phyloP scores from a whole-genome alignment of 2,329 filamentous ascomycete genomes.

The Juglanconis sp. region DNA sequence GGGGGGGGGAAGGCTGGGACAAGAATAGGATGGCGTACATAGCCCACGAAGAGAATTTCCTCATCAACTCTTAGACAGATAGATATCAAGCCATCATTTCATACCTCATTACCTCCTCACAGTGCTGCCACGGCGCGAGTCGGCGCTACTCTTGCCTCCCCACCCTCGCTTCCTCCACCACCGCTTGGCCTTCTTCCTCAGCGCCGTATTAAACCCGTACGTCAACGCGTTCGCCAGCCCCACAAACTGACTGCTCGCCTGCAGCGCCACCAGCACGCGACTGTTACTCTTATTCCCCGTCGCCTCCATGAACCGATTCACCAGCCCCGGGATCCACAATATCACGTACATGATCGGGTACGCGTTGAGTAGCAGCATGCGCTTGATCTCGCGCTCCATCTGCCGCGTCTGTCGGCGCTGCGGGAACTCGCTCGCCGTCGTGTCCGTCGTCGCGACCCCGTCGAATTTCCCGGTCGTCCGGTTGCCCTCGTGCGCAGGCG shows the following conservation, averaged over 20 bases:
- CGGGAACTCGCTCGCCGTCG: constrained; percentile 17
- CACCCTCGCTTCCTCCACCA: constrained; percentile 2
- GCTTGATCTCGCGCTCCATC: constrained; percentile 26
- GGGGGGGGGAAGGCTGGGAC: constrained; percentile 20
- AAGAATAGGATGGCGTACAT: no score
- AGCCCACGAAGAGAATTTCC: no score
- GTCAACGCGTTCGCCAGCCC: constrained; percentile 36
- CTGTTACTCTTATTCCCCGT: constrained; percentile 18
- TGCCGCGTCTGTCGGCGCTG: constrained; percentile 20
- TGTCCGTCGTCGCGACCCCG: constrained; percentile 2
- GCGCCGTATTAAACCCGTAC: constrained; percentile 35
- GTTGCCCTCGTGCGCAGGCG: neutral
- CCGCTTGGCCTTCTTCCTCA: constrained; percentile 15
- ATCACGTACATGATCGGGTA: constrained; percentile 36
- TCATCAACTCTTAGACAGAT: neutral
- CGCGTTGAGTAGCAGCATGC: constrained; percentile 34
- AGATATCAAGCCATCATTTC: neutral
- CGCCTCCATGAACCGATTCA: constrained; percentile 31
- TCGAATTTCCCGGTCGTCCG: constrained; percentile 8
- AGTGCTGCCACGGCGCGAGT: neutral
- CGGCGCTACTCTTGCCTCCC: neutral
- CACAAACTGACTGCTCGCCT: constrained; percentile 35
- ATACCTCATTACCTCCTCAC: neutral
- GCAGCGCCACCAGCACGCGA: constrained; percentile 23
- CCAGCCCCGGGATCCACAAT: constrained; percentile 36